Evolutionary conservation across 257 asterid species (phyloP), one percentile per base, ranked within the genome.

Genomic region (Leptodermis oblonga): DNA sequence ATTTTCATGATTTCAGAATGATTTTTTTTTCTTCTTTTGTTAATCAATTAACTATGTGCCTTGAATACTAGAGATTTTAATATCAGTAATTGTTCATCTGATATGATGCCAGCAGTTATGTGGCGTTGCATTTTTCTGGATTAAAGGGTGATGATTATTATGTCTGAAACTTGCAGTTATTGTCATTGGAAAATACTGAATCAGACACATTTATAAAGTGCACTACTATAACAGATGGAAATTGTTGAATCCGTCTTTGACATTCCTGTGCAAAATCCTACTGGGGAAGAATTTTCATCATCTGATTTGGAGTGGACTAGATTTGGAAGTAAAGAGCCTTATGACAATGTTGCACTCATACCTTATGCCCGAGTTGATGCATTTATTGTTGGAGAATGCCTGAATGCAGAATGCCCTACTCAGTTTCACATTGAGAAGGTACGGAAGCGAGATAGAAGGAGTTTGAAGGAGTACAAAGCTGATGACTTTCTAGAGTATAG

Each of bases 371-470:
- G 96, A 51, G 95, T 89, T 73, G 99, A 93, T 71, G 95, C 97
- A 22, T 93, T 93, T 79, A 91, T 93, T 56, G 78, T 90, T 71
- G 99, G 99, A 45, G 99, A 93, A 81, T 90, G 96, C 63, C 83
- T 83, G 72, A 88, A 82, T 71, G 88, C 84, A 36, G 96, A 93
- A 86, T 86, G 78, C 81, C 99, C 99, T 17, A 93, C 99, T 61
- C 81, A 96, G 79, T 91, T 91, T 80, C 99, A 93, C 83, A 86
- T 93, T 46, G 97, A 93, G 83, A 82, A 94, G 83, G 85, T 86
- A 54, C 74, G 97, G 75, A 91, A 82, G 77, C 81, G 96, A 45
- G 73, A 75, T 6, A 73, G 41, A 54, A 90, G 95, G 66, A 87
- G 88, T 78, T 89, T 89, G 51, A 73, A 82, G 77, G 84, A 87